A percentile compares a stretch with the other conserved stretches of the same genome.
These are phyloP conservation scores for Saturnispora galanensis DNA, from an alignment of 805 yeast genomes.

Conservation along the genomic window DNA sequence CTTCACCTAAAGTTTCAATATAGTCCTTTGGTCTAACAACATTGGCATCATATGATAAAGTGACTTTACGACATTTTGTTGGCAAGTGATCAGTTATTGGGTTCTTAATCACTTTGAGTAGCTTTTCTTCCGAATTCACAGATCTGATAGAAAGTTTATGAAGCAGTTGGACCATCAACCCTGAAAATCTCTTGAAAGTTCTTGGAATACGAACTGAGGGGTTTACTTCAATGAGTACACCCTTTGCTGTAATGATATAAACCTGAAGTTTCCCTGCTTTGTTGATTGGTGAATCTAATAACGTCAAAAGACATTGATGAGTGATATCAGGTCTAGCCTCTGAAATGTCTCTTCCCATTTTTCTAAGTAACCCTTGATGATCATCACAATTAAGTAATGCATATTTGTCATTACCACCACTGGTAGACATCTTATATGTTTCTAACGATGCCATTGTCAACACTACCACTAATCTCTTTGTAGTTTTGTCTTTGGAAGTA, in stretches of 20 bases:
- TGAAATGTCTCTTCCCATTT: constrained; percentile 94
- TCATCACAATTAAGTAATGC: constrained; percentile 95
- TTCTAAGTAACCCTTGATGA: constrained; percentile 89
- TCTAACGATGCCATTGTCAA: constrained; percentile 92
- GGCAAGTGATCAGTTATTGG: constrained; percentile 97
- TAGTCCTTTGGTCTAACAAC: constrained; percentile 84
- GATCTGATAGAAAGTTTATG: constrained; percentile 90
- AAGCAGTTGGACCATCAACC: constrained; percentile 92
- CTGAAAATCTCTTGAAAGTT: constrained; percentile 95
- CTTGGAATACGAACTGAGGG: constrained; percentile 96
- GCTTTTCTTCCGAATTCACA: constrained; percentile 89
- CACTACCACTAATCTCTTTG: constrained; percentile 88
- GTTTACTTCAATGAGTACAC: constrained; percentile 89
- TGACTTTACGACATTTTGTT: constrained; percentile 87
- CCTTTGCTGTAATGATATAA: constrained; percentile 90
- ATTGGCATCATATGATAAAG: constrained; percentile 86
- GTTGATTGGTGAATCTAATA: constrained; percentile 94
- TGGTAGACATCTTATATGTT: constrained; percentile 77
- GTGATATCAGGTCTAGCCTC: constrained; percentile 99
- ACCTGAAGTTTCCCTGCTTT: constrained; percentile 96
- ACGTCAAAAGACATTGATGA: constrained; percentile 90
- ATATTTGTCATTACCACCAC: constrained; percentile 79
- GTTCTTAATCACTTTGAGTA: constrained; percentile 88
- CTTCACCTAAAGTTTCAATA: constrained; percentile 66
- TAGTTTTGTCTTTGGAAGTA: constrained; percentile 73